Evolutionary conservation across 441 rosid genomes (phyloP).

Genomic region (Heliophila coronopifolia): DNA sequence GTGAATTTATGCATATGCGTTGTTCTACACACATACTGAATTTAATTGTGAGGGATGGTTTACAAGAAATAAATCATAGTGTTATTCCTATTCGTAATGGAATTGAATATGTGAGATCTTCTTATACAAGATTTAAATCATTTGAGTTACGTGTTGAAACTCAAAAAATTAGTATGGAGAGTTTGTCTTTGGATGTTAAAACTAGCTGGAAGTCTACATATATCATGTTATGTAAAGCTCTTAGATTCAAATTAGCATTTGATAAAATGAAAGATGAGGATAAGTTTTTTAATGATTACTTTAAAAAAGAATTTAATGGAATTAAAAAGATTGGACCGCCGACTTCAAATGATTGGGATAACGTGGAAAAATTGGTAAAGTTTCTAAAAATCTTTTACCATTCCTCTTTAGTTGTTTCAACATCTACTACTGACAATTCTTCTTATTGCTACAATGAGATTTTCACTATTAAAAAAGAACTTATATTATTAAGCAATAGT

Average conservation of each 20-base stretch:
- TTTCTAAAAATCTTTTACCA: background rate
- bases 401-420: background rate
- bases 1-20: background rate
- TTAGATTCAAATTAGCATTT: too few species aligned
- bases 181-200: background rate
- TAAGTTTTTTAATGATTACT: too few species aligned
- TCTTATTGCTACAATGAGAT: background rate
- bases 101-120: background rate
- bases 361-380: background rate
- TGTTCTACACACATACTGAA: background rate
- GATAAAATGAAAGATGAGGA: too few species aligned
- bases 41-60: background rate
- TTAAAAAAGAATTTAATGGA: too few species aligned
- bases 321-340: background rate
- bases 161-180: background rate
- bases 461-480: background rate
- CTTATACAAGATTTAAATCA: background rate
- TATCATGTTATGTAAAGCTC: too few species aligned
- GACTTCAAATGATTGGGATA: background rate
- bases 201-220: background rate
- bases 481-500: background rate
- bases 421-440: background rate
- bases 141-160: background rate
- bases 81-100: background rate
- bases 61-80: background rate